Evolutionary conservation across 2,329 filamentous ascomycete species (phyloP), one percentile per base, ranked within the genome.

Genomic region (Malbranchea zuffiana): DNA sequence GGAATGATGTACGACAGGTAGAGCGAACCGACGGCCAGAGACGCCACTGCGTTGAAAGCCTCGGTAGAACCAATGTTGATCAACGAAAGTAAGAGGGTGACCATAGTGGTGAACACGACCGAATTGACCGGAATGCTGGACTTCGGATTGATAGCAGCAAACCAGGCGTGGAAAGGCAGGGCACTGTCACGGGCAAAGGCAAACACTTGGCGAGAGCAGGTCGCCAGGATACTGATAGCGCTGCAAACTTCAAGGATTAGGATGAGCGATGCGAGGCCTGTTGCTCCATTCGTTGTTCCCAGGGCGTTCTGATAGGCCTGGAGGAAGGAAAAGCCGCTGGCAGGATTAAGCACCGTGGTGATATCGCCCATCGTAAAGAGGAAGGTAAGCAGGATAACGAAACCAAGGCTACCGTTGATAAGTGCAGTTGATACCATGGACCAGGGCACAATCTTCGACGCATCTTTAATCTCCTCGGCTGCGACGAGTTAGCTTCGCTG

Each of bases 151-250:
- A 50, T 54, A 6, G 20, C 30, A 17, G 11, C 54, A 41, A 77
- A 47, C 52, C 60, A 61, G 2, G 40, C 24, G 7, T 60, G 57
- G 47, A 69, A 74, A 0, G 73, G 73, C 0, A 68, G 67, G 0
- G 72, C 72, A 16, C 63, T 55, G 47, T 76, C 70, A 13, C 73
- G 63, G 0, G 72, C 69, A 45, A 62, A 62, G 11, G 59, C 54
- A 45, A 53, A 60, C 10, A 54, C 38, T 32, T 53, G 47, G 7
- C 59, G 54, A 32, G 52, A 56, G 6, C 51, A 46, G 3, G 60
- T 55, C 3, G 56, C 56, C 3, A 60, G 42, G 43, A 56, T 52
- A 23, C 54, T 55, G 12, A 60, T 51, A 1, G 52, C 52, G 6
- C 53, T 50, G 25, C 50, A 53, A 10, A 54, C 44, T 11, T 50